A percentile compares a stretch with the other conserved stretches of the same genome.
Conservation (phyloP, 345 rosid genomes). For the Eucalyptus erythrocorys region DNA sequence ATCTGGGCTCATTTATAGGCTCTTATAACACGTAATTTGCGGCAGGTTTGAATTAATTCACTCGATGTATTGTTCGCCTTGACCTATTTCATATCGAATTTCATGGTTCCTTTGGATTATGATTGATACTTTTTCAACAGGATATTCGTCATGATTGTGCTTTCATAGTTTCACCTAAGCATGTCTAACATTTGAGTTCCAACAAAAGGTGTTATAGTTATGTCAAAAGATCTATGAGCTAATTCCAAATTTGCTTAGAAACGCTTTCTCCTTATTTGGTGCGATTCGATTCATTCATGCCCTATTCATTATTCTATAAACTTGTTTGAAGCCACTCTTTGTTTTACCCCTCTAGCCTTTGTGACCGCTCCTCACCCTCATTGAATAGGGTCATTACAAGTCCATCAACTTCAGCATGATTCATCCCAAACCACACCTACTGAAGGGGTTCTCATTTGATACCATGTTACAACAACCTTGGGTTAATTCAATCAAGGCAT, state of each 20-base stretch:
- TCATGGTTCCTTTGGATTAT: not conserved
- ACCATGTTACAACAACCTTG: not conserved
- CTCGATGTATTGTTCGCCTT: not conserved
- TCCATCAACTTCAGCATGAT: not conserved
- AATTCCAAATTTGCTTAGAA: not conserved
- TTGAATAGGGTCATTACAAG: rapidly evolving
- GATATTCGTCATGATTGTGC: not conserved
- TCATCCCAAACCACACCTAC: not conserved
- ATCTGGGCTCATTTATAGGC: rapidly evolving
- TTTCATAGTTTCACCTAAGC: not conserved
- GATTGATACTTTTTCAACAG: not conserved
- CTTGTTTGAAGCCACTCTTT: not conserved
- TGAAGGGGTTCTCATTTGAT: too few relatives aligned
- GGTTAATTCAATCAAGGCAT: not conserved
- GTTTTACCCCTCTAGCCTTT: too few relatives aligned
- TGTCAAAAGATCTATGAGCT: not conserved
- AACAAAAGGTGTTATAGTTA: not conserved
- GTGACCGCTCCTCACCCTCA: rapidly evolving
- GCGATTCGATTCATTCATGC: not conserved
- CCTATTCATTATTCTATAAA: not conserved
- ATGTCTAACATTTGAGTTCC: not conserved
- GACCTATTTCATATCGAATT: rapidly evolving
- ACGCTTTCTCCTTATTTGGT: not conserved
- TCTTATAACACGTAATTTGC: not conserved
- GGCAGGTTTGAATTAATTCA: rapidly evolving